Evolutionary conservation across 805 yeast genomes (phyloP), one percentile per base, ranked within the genome.

Genomic region (Schizosaccharomyces japonicus): DNA sequence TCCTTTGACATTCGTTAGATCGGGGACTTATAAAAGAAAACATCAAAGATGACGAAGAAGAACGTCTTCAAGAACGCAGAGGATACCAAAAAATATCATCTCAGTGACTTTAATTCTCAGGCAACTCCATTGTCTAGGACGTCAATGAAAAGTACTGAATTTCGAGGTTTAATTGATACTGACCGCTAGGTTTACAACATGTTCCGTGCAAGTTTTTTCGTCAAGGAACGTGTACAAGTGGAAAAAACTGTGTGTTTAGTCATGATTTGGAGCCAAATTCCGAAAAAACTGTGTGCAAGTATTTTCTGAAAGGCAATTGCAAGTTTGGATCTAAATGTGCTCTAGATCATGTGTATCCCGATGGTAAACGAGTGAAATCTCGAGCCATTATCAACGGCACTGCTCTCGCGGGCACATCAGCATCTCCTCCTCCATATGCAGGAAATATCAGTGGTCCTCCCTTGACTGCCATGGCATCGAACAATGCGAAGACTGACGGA

Each of bases 191-290:
- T 57, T 70, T 82, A 44, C 77, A 92, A 44, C 98, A 87, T 61
- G 96, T 87, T 28, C 98, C 98, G 2, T 87, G 98, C 62, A 87
- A 87, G 64, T 87, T 87, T 66, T 87, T 69, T 61, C 69, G 73
- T 50, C 95, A 85, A 60, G 95, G 96, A 1, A 74, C 80, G 15
- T 87, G 98, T 61, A 95, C 85, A 61, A 96, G 96, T 1, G 96
- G 96, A 10, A 68, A 66, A 47, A 68, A 87, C 1, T 87, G 98
- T 60, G 95, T 95, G 1, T 87, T 87, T 59, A 76, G 90, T 30
- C 98, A 87, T 60, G 69, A 78, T 44, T 58, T 73, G 47, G 80
- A 77, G 49, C 66, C 71, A 4, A 59, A 68, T n/a, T 63, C 60
- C 7, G 68, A 68, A 46, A 63, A 63, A 48, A 65, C 66, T 2